A percentile compares a stretch with the other conserved stretches of the same genome.
Conservation (phyloP, 192 early-diverging fungal genomes). For the Coemansia sp. region DNA sequence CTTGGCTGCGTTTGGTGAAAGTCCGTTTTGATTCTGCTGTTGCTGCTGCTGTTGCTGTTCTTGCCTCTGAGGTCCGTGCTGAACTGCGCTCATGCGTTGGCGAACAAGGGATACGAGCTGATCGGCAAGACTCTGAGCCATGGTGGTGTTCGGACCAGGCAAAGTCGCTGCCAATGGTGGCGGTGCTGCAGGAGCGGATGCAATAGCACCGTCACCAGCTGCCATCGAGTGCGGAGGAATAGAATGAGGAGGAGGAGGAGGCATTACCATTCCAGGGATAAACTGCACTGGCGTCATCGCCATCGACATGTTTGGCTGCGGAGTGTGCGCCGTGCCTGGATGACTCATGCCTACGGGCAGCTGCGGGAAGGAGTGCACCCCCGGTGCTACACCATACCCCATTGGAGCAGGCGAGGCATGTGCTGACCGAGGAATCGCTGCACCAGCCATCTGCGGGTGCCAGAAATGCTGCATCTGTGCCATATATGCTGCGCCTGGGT, state of each 20-base stretch:
- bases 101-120: constrained; percentile 51
- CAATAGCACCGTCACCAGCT: neutral
- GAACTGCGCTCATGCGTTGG: constrained; percentile 44
- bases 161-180: neutral
- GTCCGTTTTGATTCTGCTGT: neutral
- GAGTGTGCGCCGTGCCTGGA: constrained; percentile 9
- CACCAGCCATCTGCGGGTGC: constrained; percentile 19
- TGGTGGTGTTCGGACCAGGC: constrained; percentile 9
- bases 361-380: constrained; percentile 38
- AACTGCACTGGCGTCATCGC: constrained; percentile 5
- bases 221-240: neutral
- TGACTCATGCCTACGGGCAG: constrained; percentile 12
- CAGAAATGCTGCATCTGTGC: constrained; percentile 26
- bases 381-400: constrained; percentile 22
- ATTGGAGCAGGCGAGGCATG: constrained; percentile 45
- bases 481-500: constrained; percentile 8
- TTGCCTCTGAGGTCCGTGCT: neutral
- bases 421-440: constrained; percentile 12
- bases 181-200: neutral
- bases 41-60: neutral
- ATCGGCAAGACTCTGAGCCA: constrained; percentile 49
- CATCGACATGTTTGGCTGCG: constrained; percentile 16
- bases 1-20: constrained; percentile 13
- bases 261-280: constrained; percentile 6
- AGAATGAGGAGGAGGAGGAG: neutral